Conservation (phyloP, 495 filamentous ascomycete genomes). For the Aspergillus nanangensis region DNA sequence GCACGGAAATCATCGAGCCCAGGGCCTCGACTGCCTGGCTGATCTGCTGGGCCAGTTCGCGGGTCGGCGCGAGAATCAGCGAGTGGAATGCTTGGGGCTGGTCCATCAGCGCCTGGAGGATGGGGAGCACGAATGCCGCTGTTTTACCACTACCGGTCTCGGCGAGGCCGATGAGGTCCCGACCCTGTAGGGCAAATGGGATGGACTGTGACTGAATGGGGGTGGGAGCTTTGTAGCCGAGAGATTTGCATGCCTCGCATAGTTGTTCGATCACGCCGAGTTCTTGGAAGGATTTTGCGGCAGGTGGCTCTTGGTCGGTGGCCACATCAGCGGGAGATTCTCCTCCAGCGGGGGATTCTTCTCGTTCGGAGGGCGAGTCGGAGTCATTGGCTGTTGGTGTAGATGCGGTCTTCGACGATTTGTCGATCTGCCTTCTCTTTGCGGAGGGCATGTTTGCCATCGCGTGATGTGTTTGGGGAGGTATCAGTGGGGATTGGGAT, state of each 20-base stretch:
- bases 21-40: conserved; percentile 78
- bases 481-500: conserved; percentile 1
- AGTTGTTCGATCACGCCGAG: conserved; percentile 83
- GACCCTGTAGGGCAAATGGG: conserved; percentile 72
- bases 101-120: conserved; percentile 82
- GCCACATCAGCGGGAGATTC: too few species aligned
- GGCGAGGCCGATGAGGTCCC: conserved; percentile 88
- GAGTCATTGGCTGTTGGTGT: background rate
- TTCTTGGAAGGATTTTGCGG: conserved; percentile 70
- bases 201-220: conserved; percentile 75
- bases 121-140: conserved; percentile 85
- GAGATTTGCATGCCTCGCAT: conserved; percentile 74
- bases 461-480: background rate
- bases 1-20: conserved; percentile 75
- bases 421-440: background rate
- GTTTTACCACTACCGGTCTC: conserved; percentile 96
- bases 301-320: conserved; percentile 2
- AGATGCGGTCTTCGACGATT: background rate
- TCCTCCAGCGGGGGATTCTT: background rate
- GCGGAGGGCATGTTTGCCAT: background rate
- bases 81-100: conserved; percentile 73
- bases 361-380: background rate
- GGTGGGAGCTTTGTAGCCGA: conserved; percentile 82
- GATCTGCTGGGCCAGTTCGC: conserved; percentile 90
- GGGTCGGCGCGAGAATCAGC: conserved; percentile 83